phyloP scores from a whole-genome alignment of 129 eudicot species.

The Daucus carota region DNA sequence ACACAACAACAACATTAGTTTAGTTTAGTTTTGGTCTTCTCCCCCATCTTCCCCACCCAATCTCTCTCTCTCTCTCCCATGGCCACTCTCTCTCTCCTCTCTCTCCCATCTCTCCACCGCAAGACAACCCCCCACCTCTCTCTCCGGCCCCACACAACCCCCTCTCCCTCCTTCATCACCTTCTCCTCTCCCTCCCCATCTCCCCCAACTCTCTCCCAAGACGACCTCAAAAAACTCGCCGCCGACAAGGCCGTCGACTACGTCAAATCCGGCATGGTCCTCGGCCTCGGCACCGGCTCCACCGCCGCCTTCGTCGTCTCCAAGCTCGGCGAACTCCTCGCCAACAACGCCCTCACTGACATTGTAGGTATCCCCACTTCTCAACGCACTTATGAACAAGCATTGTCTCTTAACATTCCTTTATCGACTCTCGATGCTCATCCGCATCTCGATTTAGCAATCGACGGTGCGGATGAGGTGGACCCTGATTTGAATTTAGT shows the following conservation, averaged over 20 bases:
- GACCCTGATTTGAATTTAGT: slow-evolving; percentile 82
- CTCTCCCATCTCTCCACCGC: slow-evolving; percentile 37
- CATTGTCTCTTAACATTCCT: slow-evolving; percentile 59
- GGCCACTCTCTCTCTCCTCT: slow-evolving; percentile 41
- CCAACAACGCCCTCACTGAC: slow-evolving; percentile 46
- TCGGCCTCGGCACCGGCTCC: slow-evolving; percentile 97
- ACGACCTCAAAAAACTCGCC: slow-evolving; percentile 90
- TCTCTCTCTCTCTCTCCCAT: slow-evolving; percentile 28
- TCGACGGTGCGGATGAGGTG: slow-evolving; percentile 96
- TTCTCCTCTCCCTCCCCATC: slow-evolving; percentile 62
- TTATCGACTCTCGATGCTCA: slow-evolving; percentile 68
- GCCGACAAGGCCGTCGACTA: slow-evolving; percentile 92
- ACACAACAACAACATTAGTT: background rate
- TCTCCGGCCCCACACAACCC: slow-evolving; percentile 23
- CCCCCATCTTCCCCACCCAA: slow-evolving; percentile 8
- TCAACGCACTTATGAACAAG: slow-evolving; percentile 80
- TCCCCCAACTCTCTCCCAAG: slow-evolving; percentile 58
- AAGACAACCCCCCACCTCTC: slow-evolving; percentile 10
- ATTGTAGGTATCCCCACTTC: slow-evolving; percentile 91
- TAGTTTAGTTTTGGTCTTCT: background rate
- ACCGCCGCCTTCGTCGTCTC: slow-evolving; percentile 95
- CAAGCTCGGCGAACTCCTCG: slow-evolving; percentile 64
- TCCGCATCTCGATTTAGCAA: slow-evolving; percentile 80
- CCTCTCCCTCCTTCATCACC: slow-evolving; percentile 17
- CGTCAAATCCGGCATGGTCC: slow-evolving; percentile 77